Base-by-base conservation (phyloP, 345 rosid genomes). In the Salix purpurea region DNA sequence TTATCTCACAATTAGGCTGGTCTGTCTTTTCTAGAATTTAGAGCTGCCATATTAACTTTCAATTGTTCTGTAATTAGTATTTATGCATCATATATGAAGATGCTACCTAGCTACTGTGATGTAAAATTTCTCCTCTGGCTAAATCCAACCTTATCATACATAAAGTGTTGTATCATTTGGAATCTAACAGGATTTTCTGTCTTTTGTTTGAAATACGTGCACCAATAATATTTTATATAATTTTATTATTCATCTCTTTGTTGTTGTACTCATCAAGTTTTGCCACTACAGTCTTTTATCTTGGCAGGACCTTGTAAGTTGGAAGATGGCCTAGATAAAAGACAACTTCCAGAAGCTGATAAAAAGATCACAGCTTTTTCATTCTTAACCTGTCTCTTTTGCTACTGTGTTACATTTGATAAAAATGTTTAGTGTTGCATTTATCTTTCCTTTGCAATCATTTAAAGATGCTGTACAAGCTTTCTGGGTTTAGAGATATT, bases 321-420 rank as follows among this genome's bases (percentile, higher is more conserved):
- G 99, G 99, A 96, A 93, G 87, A 93, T 93, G 98, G 92, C 93
- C 74, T 96, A 21, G 99, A 93, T 85, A 89, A 81, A 69, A 83
- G 87, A 80, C 91, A 90, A 74, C 97, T 96, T 70, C 94, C 96
- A 73, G 93, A 90, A 88, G 94, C 93, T 74, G 86, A 96, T 77
- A 82, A 76, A 86, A 86, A 91, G 96, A 98, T 96, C 60, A 50
- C 32, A 30, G 30, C 37, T 14, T 80, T 54, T 15, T 26, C 26
- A 61, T 70, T 34, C 32, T 23, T n/a, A 36, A 9, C 40, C 36
- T 48, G 62, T 39, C 42, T 54, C 28, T 58, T 32, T 78, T 44
- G 67, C 74, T 71, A 50, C 64, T 16, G 37, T 13, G 26, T 50
- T 36, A 34, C 16, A 23, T 71, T 21, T 28, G 4, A 39, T 28